Percentiles rank a stretch among this genome's conserved stretches.
Evolutionary conservation across 768 basidiomycete species (phyloP).

Genomic region (Mycena vulgaris): DNA sequence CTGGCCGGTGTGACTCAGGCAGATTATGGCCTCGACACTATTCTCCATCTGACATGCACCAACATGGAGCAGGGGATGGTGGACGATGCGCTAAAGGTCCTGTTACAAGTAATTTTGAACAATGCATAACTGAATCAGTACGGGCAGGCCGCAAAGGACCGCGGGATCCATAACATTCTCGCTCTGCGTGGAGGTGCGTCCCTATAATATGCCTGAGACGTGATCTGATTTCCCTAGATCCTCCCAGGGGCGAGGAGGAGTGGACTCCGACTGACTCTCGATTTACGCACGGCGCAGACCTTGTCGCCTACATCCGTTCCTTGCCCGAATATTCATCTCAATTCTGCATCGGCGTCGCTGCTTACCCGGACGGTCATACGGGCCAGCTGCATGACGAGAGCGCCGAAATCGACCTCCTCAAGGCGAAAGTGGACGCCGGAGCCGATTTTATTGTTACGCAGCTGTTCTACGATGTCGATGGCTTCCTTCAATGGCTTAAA

Average conservation of each 20-base stretch:
- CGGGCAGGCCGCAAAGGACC: constrained; percentile 78
- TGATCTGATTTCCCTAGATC: constrained; percentile 67
- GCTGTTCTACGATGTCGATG: constrained; percentile 95
- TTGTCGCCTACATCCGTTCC: constrained; percentile 92
- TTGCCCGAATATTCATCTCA: constrained; percentile 82
- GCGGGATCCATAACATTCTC: constrained; percentile 90
- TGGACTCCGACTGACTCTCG: constrained; percentile 90
- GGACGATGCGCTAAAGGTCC: constrained; percentile 88
- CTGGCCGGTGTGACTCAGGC: constrained; percentile 85
- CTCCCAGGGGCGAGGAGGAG: constrained; percentile 93
- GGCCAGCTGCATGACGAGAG: constrained; percentile 74
- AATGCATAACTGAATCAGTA: constrained; percentile 4
- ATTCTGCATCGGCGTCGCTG: constrained; percentile 98
- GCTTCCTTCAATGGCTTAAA: constrained; percentile 85
- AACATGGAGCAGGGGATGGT: constrained; percentile 94
- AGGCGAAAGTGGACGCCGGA: constrained; percentile 92
- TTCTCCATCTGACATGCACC: constrained; percentile 97
- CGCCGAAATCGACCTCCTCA: constrained; percentile 77
- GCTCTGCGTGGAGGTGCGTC: constrained; percentile 90
- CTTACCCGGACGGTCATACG: constrained; percentile 92
- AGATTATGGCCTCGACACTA: constrained; percentile 85
- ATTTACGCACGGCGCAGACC: constrained; percentile 88
- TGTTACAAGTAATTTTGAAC: constrained; percentile 11
- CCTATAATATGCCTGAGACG: constrained; percentile 2
- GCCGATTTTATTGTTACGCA: constrained; percentile 98